Evolutionary conservation across 2,329 filamentous ascomycete species (phyloP), one percentile per base, ranked within the genome.

Genomic region (Alternaria triticimaculans): DNA sequence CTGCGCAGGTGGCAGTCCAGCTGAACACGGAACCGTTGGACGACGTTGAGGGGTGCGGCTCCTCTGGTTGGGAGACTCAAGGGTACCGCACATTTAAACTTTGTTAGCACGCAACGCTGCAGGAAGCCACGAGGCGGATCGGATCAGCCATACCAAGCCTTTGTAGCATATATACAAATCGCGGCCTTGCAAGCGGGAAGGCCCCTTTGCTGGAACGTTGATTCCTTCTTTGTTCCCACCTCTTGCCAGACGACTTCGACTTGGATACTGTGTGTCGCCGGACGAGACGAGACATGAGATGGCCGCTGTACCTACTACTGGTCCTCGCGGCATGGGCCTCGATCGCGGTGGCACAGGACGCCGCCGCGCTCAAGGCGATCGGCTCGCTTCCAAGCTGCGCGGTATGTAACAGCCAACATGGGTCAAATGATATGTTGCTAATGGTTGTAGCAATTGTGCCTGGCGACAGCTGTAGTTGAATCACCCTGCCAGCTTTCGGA

Each of bases 401-500:
- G 58, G 62, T 64, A 64, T 37, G 53, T 43, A 26, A 12, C 15
- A 43, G 14, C 28, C 20, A 18, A 14, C 15, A 20, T 23, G 1
- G n/a, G 15, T 5, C 21, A 30, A 15, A 26, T 12, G 20, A 43
- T 44, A 26, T 53, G 44, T 21, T 44, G 53, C 57, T 49, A 15
- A n/a, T 10, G 5, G 7, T 44, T 7, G 5, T 53, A 72, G 70
- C 45, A 65, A 48, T 20, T 46, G 46, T 72, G 70, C 28, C 55
- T 71, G 11, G 20, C 49, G 12, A 65, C 60, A 12, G 59, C 64
- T n/a, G 44, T 69, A 30, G 46, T 25, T 11, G 54, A 41, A 5
- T 67, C 67, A 18, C 25, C 62, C 8, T 72, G 69, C 41, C 15
- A 50, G n/a, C 30, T 60, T 26, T 67, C 64, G 7, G 49, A 72